Percentiles rank a stretch among this genome's conserved stretches.
phyloP scores from a whole-genome alignment of 345 rosid genomes.

The Pseudoturritis turrita region DNA sequence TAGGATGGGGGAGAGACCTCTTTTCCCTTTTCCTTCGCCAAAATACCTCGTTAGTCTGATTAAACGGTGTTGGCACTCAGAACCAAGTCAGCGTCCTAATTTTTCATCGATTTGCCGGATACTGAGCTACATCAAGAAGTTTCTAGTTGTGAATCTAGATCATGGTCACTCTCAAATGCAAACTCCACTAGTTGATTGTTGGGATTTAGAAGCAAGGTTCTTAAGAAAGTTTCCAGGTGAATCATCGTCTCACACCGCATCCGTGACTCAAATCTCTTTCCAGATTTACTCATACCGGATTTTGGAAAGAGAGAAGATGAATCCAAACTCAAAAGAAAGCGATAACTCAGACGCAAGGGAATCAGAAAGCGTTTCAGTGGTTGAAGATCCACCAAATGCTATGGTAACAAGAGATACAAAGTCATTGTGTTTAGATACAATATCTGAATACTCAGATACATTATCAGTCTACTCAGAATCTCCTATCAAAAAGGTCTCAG shows the following conservation, averaged over 20 bases:
- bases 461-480: slow-evolving; percentile 27
- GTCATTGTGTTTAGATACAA: slow-evolving; percentile 35
- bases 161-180: slow-evolving; percentile 52
- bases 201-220: slow-evolving; percentile 63
- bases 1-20: slow-evolving; percentile 81
- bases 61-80: slow-evolving; percentile 74
- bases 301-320: slow-evolving; percentile 51
- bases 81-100: slow-evolving; percentile 61
- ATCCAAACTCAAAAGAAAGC: slow-evolving; percentile 23
- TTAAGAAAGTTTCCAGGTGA: slow-evolving; percentile 41
- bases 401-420: slow-evolving; percentile 32
- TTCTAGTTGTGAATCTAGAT: slow-evolving; percentile 58
- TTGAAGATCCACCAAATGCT: slow-evolving; percentile 44
- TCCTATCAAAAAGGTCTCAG: slow-evolving; percentile 24
- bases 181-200: slow-evolving; percentile 52
- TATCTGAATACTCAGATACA: slow-evolving; percentile 42
- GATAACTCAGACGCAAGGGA: slow-evolving; percentile 33
- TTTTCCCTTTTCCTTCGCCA: slow-evolving; percentile 66
- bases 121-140: slow-evolving; percentile 77
- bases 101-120: slow-evolving; percentile 75
- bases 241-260: slow-evolving; percentile 11
- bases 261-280: slow-evolving; percentile 61
- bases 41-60: slow-evolving; percentile 72
- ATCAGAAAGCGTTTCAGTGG: slow-evolving; percentile 33
- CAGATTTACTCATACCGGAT: slow-evolving; percentile 67